phyloP scores from a whole-genome alignment of 2,329 filamentous ascomycete genomes.

The Chaetoscypha palmicola region DNA sequence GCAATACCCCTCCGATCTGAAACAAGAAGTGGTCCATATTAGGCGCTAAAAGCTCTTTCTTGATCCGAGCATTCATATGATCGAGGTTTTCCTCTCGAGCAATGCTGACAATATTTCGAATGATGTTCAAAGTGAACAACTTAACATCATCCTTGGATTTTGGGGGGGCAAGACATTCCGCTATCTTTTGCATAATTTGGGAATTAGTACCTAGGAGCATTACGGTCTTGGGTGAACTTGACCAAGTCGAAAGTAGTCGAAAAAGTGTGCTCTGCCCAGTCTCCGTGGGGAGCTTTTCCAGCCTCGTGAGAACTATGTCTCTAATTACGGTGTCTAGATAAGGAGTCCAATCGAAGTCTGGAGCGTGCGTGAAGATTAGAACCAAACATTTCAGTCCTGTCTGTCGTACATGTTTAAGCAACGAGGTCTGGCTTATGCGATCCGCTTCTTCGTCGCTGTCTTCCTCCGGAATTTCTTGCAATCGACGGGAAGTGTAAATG shows the following conservation, averaged over 20 bases:
- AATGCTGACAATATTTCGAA: constrained; percentile 61
- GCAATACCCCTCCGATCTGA: constrained; percentile 62
- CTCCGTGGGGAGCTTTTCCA: constrained; percentile 74
- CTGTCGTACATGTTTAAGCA: constrained; percentile 60
- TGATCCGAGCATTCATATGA: constrained; percentile 40
- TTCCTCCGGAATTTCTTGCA: constrained; percentile 35
- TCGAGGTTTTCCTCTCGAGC: constrained; percentile 49
- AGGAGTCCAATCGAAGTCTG: constrained; percentile 61
- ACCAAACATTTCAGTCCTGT: constrained; percentile 77
- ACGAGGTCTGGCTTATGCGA: constrained; percentile 39
- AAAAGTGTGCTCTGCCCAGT: constrained; percentile 81
- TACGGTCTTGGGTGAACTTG: constrained; percentile 57
- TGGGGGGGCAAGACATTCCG: constrained; percentile 62
- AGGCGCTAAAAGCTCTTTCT: constrained; percentile 47
- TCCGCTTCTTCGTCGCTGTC: constrained; percentile 30
- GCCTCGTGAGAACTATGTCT: constrained; percentile 68
- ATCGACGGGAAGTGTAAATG: constrained; percentile 57
- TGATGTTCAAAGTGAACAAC: constrained; percentile 68
- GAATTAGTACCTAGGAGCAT: constrained; percentile 57
- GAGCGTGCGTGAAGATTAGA: constrained; percentile 67
- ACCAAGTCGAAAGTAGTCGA: constrained; percentile 76
- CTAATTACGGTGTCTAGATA: constrained; percentile 66
- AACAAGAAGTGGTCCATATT: constrained; percentile 55
- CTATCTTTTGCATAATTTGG: constrained; percentile 59
- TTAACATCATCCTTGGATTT: constrained; percentile 85